A percentile compares a stretch with the other conserved stretches of the same genome.
Evolutionary conservation across 192 early-diverging fungal species (phyloP).

Genomic region (Podila horticola): DNA sequence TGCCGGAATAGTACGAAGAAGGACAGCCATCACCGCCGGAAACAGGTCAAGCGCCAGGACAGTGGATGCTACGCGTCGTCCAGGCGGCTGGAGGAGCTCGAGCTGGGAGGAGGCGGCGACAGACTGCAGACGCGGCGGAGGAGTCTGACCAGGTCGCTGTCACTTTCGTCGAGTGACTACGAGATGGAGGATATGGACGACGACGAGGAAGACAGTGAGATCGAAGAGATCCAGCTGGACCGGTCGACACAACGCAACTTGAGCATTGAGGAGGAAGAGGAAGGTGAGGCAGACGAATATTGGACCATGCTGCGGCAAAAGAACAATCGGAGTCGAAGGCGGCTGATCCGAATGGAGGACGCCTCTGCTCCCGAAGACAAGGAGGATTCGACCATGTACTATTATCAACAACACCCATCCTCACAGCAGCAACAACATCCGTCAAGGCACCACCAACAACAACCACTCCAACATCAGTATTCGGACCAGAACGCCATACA

Average conservation of each 20-base stretch:
- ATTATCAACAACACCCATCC: conserved; percentile 2
- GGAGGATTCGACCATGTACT: neutral
- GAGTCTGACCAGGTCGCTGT: neutral
- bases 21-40: neutral
- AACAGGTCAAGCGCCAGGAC: conserved; percentile 6
- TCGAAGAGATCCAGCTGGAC: conserved; percentile 2
- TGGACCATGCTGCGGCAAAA: conserved; percentile 19
- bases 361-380: neutral
- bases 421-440: neutral
- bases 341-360: neutral
- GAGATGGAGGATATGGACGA: neutral
- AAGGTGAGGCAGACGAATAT: conserved; percentile 1
- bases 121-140: neutral
- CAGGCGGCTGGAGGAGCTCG: conserved; percentile 31
- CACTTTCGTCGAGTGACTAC: neutral
- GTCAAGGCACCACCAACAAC: neutral
- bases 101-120: conserved; percentile 9
- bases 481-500: conserved; percentile 1
- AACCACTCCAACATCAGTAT: neutral
- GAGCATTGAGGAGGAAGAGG: conserved; percentile 9
- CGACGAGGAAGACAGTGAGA: neutral
- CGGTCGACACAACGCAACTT: neutral
- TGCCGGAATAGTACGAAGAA: neutral
- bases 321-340: conserved; percentile 8
- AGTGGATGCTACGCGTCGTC: conserved; percentile 1